Evolutionary conservation across 1,284 basidiomycete genomes (phyloP).

Genomic region (Phellinidium pouzarii): DNA sequence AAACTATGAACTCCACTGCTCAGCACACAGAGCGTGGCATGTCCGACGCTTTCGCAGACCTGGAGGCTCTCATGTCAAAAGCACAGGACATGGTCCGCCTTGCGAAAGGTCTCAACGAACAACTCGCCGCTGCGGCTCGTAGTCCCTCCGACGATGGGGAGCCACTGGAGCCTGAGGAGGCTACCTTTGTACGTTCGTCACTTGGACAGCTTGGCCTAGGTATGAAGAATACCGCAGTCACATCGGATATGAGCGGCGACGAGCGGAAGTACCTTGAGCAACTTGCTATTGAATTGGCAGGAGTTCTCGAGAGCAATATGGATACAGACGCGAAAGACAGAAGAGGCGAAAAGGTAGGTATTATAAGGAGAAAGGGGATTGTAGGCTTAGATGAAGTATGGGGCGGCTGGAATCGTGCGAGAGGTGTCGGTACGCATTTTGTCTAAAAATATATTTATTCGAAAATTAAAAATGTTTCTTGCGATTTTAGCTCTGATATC

Average conservation of each 20-base stretch:
- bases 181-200: slow-evolving; percentile 81
- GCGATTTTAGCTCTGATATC: slow-evolving; percentile 71
- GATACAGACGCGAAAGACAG: slow-evolving; percentile 23
- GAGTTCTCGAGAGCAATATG: slow-evolving; percentile 55
- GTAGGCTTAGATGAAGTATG: slow-evolving; percentile 92
- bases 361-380: slow-evolving; percentile 70
- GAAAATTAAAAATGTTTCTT: slow-evolving; percentile 1
- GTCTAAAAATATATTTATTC: neutral
- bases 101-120: slow-evolving; percentile 83
- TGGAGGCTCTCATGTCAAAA: slow-evolving; percentile 88
- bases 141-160: slow-evolving; percentile 21
- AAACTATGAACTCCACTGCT: slow-evolving; percentile 15
- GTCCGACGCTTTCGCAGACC: slow-evolving; percentile 77
- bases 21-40: slow-evolving; percentile 52
- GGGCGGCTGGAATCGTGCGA: slow-evolving; percentile 95
- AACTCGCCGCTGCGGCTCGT: slow-evolving; percentile 41
- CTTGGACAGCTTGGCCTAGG: slow-evolving; percentile 84
- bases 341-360: slow-evolving; percentile 35
- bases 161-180: slow-evolving; percentile 63
- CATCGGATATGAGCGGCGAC: slow-evolving; percentile 84
- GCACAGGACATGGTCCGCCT: slow-evolving; percentile 91
- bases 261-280: slow-evolving; percentile 78
- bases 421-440: slow-evolving; percentile 75
- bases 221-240: slow-evolving; percentile 73
- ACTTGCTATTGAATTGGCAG: slow-evolving; percentile 78